Evolutionary conservation across 2,329 filamentous ascomycete genomes (phyloP), one percentile per base, ranked within the genome.

Genomic region (Penicillium freii): DNA sequence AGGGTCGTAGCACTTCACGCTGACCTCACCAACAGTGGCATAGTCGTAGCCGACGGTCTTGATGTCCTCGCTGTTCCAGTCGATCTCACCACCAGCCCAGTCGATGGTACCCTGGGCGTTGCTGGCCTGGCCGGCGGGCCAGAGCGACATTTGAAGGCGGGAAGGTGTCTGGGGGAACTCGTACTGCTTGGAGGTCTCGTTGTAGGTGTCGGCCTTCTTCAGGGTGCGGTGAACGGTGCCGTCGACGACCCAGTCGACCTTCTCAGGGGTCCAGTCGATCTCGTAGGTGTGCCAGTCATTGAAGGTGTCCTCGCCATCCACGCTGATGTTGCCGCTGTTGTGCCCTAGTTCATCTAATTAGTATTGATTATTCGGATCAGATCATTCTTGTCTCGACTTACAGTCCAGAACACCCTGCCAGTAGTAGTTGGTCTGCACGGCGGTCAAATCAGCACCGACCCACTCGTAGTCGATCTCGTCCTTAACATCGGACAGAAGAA

Each of bases 381-480:
- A 29, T 19, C 2, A 6, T 17, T 23, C 13, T 47, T 49, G 1
- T n/a, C 19, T 34, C 3, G n/a, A 79, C 90, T 81, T 81, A 96
- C 91, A 97, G 74, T 93, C 83, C 39, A 91, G 88, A 62, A 97
- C 88, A 71, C 94, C 94, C 78, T 97, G 92, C 79, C 89, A 97
- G 78, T 97, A 99, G 81, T 87, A 99, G 80, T 99, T 99, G 72
- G 92, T 94, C 80, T 99, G 92, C 19, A 89, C 90, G 61, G 82
- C 84, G 46, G 80, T 71, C 61, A 96, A 80, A 70, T 97, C 90
- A 44, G 84, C 84, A 64, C 94, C 94, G 54, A 99, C 84, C 73
- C 89, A 97, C 75, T 99, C 94, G 73, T 91, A 97, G 78, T 99
- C 94, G 69, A 99, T 96, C 77, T 99, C 94, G 71, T 99, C 94